Base-by-base conservation (phyloP, 305 asterid genomes). In the Salvia sclarea region DNA sequence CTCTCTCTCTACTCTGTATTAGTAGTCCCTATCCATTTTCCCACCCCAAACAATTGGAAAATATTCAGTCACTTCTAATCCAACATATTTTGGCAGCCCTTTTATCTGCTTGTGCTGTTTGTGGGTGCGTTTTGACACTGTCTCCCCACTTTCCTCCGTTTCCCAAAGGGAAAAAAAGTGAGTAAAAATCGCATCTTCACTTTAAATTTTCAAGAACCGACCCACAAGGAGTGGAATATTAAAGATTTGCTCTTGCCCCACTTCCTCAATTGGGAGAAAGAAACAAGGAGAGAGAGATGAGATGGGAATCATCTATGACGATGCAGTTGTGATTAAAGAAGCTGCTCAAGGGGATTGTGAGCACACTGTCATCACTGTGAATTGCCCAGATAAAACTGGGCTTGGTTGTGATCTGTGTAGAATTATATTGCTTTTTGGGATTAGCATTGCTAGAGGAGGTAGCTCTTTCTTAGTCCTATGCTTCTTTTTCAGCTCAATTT, bases 301-400 rank as follows among this genome's bases (percentile, higher is more conserved):
- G 66, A 85, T 82, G 92, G 91, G 89, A 47, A 70, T 88, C 28
- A 70, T 82, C 5, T 76, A 62, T 62, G 96, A 89, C 49, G 96
- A 89, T 70, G 91, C 81, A 49, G 91, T 88, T 25, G 37, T 79
- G 80, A 84, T 88, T 9, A 80, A 81, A 61, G 83, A 81, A 75
- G 83, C 81, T 9, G 83, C n/a, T n/a, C n/a, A 73, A 72, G 71
- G 16, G 3, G 64, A 66, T 28, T 80, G 70, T 20, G 94, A 79
- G 12, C 81, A 60, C 57, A 81, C 87, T 35, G 74, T 83, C 31
- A 86, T 88, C 61, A 88, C 91, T 43, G 80, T 86, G 13, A 88
- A 84, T 64, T 88, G 96, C 59, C 88, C 94, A 0, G 97, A 89
- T 71, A 89, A 86, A 76, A 86, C 91, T 68, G 96, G 96, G 11